phyloP scores from a whole-genome alignment of 2,329 filamentous ascomycete genomes.

The Pyricularia sp. region DNA sequence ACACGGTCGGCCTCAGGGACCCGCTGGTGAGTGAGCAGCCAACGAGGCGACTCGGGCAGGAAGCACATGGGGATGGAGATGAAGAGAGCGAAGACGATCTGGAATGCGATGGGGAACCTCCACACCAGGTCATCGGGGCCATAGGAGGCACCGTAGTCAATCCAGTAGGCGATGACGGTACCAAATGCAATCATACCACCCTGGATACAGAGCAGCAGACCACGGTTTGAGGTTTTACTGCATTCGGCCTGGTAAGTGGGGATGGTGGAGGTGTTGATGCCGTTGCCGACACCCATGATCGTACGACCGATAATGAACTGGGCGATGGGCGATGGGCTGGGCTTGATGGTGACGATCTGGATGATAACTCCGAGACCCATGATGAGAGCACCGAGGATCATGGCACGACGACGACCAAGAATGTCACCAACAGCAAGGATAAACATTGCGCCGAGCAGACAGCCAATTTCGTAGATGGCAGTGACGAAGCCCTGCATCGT shows the following conservation, averaged over 20 bases:
- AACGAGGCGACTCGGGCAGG: conserved; percentile 21
- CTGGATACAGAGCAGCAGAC: conserved; percentile 29
- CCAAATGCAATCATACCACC: conserved; percentile 32
- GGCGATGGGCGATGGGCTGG: conserved; percentile 17
- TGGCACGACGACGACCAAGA: conserved; percentile 36
- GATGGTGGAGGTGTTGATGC: conserved; percentile 20
- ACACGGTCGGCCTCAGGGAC: conserved; percentile 15
- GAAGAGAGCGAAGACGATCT: conserved; percentile 14
- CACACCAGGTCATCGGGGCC: conserved; percentile 2
- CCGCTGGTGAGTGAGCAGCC: conserved; percentile 18
- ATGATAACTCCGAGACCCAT: conserved; percentile 49
- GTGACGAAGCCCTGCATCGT: conserved; percentile 34
- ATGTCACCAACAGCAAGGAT: conserved; percentile 40
- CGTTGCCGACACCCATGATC: conserved; percentile 39
- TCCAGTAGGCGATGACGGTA: conserved; percentile 13
- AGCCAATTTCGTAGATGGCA: conserved; percentile 34
- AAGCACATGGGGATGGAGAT: conserved; percentile 22
- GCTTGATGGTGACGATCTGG: conserved; percentile 26
- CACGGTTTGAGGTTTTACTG: conserved; percentile 28
- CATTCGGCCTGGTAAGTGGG: conserved; percentile 21
- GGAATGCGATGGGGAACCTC: conserved; percentile 7
- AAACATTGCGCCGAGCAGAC: conserved; percentile 31
- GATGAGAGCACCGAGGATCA: conserved; percentile 41
- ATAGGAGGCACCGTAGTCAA: conserved; percentile 5
- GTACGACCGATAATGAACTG: conserved; percentile 36